Percentiles rank a stretch among this genome's conserved stretches.
Evolutionary conservation across 495 filamentous ascomycete species (phyloP).

Genomic region (Neurospora sp.): DNA sequence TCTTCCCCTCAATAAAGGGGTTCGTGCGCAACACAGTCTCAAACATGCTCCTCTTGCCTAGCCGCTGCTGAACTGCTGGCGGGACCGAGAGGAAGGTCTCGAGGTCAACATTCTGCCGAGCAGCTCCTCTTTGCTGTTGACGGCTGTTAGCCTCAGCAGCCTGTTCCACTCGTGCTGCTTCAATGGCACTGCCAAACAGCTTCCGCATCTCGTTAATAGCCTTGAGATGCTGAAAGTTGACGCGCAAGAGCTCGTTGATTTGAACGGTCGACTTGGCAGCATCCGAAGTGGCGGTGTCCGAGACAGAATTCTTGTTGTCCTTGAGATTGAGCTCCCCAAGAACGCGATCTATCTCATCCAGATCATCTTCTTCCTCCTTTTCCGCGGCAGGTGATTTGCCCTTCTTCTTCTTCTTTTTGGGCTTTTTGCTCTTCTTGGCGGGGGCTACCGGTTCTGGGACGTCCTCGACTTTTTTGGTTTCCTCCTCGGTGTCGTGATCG

Average conservation of each 20-base stretch:
- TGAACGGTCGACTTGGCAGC: constrained; percentile 7
- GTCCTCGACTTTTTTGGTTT: constrained; percentile 34
- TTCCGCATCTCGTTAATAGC: constrained; percentile 87
- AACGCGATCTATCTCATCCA: constrained; percentile 78
- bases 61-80: constrained; percentile 31
- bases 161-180: constrained; percentile 47
- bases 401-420: constrained; percentile 54
- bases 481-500: constrained; percentile 33
- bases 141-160: constrained; percentile 33
- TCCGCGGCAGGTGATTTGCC: constrained; percentile 15
- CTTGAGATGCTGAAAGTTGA: constrained; percentile 75
- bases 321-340: constrained; percentile 52
- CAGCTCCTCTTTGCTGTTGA: constrained; percentile 26
- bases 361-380: constrained; percentile 21
- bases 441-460: constrained; percentile 24
- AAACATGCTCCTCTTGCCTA: constrained; percentile 30
- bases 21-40: constrained; percentile 66
- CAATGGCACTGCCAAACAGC: constrained; percentile 76
- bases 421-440: constrained; percentile 43
- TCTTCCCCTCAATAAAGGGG: constrained; percentile 78
- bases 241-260: constrained; percentile 51
- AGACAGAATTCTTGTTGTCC: constrained; percentile 1
- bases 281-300: constrained; percentile 1
- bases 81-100: constrained; percentile 58
- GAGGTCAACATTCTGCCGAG: constrained; percentile 52